Evolutionary conservation across 1,284 basidiomycete genomes (phyloP).

Genomic region (Neonothopanus nambi): DNA sequence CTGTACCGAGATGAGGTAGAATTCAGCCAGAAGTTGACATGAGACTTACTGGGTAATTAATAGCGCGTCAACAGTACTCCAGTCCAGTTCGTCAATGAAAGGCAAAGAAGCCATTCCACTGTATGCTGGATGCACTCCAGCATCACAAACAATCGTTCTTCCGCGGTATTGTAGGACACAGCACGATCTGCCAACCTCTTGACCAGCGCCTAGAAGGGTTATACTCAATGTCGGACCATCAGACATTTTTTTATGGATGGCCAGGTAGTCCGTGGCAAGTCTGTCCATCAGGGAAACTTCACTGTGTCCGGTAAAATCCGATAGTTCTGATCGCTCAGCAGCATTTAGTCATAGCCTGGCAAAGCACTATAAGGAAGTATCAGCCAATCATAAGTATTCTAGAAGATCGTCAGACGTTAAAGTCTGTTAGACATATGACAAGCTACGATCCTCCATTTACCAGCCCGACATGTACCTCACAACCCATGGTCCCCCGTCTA

Average conservation of each 20-base stretch:
- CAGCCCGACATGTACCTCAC: too few relatives aligned
- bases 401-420: too few relatives aligned
- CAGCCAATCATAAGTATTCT: too few relatives aligned
- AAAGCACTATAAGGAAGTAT: too few relatives aligned
- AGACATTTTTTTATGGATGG: constrained; percentile 45
- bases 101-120: constrained; percentile 94
- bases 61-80: constrained; percentile 97
- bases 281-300: too few relatives aligned
- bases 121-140: constrained; percentile 96
- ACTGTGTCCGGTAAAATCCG: too few relatives aligned
- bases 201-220: constrained; percentile 92
- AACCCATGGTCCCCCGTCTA: too few relatives aligned
- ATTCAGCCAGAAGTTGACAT: background rate
- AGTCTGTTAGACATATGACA: too few relatives aligned
- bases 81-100: constrained; percentile 97
- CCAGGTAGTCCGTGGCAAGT: too few relatives aligned
- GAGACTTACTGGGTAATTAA: constrained; percentile 87
- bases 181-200: constrained; percentile 96
- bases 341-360: too few relatives aligned
- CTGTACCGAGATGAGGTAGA: constrained; percentile 39
- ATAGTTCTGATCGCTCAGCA: too few relatives aligned
- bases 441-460: too few relatives aligned
- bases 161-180: constrained; percentile 95
- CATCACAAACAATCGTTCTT: constrained; percentile 94
- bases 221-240: constrained; percentile 78